Base-by-base conservation (phyloP, 2,329 filamentous ascomycete species). In the Aureobasidium musti region DNA sequence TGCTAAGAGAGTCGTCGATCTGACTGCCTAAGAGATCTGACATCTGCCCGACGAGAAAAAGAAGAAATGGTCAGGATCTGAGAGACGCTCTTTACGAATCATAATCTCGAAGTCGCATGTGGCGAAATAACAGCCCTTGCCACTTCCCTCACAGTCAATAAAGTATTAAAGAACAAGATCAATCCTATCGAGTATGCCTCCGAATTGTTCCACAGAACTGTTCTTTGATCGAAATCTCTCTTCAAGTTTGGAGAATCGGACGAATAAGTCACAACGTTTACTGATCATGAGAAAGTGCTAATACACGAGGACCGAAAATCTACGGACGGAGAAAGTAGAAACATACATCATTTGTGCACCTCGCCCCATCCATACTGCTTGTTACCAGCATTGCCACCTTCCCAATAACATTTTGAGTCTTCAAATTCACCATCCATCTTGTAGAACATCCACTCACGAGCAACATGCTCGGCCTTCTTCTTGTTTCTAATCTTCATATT, bases 371-470 rank as follows among this genome's bases (percentile, higher is more conserved):
- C 73, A 66, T 69, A 65, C 28, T 70, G 67, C 45, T 66, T 67
- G 60, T 74, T 68, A 11, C 73, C 72, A n/a, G 68, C 47, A 35
- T 71, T 73, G 1, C 71, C 72, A 14, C 67, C 70, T 54, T 70
- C 69, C 79, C 79, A 82, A 67, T 77, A 81, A 28, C 75, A 73
- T 45, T 72, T 73, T 30, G 72, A 71, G 0, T 74, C 73, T 4
- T 71, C 73, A 68, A 78, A 81, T 33, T 79, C 76, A 21, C 79
- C 79, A 8, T 77, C 72, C 37, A 74, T 73, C 33, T 73, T 69
- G n/a, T 75, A 73, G 49, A 79, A 72, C 17, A 71, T 68, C 69
- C 77, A 82, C 45, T 77, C 64, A n/a, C 70, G 65, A 14, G 75
- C 71, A 1, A 78, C 73, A 26, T 72, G 71, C 8, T 71, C 71